These are phyloP conservation scores for Silene noctiflora DNA, from an alignment of 179 eudicot species.

Conservation along the genomic window DNA sequence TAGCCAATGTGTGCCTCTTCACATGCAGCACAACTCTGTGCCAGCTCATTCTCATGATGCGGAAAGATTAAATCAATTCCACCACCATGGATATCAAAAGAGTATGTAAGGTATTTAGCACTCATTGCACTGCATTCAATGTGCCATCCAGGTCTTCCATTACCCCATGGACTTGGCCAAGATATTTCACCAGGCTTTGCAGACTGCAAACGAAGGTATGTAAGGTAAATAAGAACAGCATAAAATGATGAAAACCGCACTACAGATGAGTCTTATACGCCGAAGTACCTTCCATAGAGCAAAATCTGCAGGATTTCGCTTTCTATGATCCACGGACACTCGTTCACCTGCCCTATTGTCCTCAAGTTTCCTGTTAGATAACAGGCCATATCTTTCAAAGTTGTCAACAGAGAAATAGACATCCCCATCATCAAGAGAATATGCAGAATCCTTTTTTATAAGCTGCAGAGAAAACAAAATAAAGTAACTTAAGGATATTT, in stretches of 20 bases:
- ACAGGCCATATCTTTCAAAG: slow-evolving; percentile 65
- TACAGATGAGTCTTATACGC: background rate
- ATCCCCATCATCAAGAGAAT: slow-evolving; percentile 71
- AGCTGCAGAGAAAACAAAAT: slow-evolving; percentile 44
- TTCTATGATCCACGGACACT: slow-evolving; percentile 81
- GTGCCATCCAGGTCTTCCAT: slow-evolving; percentile 99
- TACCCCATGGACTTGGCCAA: slow-evolving; percentile 98
- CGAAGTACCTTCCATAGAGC: slow-evolving; percentile 91
- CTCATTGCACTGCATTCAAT: slow-evolving; percentile 99
- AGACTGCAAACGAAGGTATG: slow-evolving; percentile 43
- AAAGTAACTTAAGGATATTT: background rate
- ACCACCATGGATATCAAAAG: slow-evolving; percentile 96
- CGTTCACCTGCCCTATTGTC: slow-evolving; percentile 96
- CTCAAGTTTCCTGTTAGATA: slow-evolving; percentile 79
- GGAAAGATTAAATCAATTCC: slow-evolving; percentile 91
- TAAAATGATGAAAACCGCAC: slow-evolving; percentile 2
- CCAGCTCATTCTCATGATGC: slow-evolving; percentile 95
- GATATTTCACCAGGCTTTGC: slow-evolving; percentile 89
- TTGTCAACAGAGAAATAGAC: slow-evolving; percentile 85
- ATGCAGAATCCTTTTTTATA: slow-evolving; percentile 67
- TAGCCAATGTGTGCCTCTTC: slow-evolving; percentile 64
- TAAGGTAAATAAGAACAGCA: slow-evolving; percentile 7
- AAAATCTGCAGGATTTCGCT: slow-evolving; percentile 86
- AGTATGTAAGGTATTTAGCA: slow-evolving; percentile 54
- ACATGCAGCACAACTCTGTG: slow-evolving; percentile 95